Base-by-base conservation (phyloP, 306 rosid species). In the Quercus cerris region DNA sequence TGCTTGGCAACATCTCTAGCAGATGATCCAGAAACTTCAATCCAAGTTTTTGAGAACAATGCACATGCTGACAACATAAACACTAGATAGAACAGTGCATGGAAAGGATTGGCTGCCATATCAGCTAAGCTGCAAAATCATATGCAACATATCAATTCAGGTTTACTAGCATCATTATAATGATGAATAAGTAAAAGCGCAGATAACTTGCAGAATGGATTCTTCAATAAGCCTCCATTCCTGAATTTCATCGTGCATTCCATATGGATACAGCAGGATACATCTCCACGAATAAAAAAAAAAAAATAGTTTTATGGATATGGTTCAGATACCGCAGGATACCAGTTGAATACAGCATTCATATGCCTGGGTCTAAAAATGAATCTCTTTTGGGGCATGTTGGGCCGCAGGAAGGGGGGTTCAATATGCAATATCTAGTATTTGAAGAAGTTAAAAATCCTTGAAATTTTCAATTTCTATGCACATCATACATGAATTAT, bases 31-130 rank as follows among this genome's bases (percentile, higher is more conserved):
- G 97, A 94, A 75, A 94, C 98, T 89, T 94, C 97, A 79, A 94
- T 94, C 98, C 98, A 94, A 27, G 97, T 92, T 84, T 94, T 94
- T 4, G 98, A 94, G 90, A 94, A 92, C 76, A 92, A 81, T 46
- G 98, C 98, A 74, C 98, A 94, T 0, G 97, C 98, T 10, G 97
- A 81, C 78, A 94, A 82, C 98, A 94, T 92, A 81, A 94, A 94
- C n/a, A 89, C 88, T 9, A 94, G 86, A 85, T 94, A 94, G 89
- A 94, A 92, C 81, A 94, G 63, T 1, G 97, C 97, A 72, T 94
- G 98, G 86, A 88, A 94, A 44, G 98, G 98, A 82, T 94, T 94
- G 83, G 98, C 97, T 5, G 98, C 97, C 92, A 94, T 94, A 81
- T 94, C 97, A 82, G 97, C 98, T 72, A 94, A 87, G 92, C 98